A percentile compares a stretch with the other conserved stretches of the same genome.
Conservation (phyloP, 139 green algal species). For the Closterium sp. region DNA sequence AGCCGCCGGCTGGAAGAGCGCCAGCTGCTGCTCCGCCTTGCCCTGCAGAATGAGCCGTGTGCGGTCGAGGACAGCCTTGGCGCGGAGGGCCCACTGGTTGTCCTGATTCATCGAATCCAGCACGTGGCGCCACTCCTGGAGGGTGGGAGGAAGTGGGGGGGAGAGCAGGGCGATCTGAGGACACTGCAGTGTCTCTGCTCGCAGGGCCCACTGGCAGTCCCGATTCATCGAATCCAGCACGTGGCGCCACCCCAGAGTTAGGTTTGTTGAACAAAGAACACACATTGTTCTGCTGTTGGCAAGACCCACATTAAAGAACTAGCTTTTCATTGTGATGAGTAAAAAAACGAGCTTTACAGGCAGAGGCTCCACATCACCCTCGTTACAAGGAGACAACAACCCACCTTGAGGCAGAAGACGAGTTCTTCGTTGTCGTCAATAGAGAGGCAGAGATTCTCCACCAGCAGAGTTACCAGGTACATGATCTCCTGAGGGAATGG, state of each 20-base stretch:
- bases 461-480: slow-evolving; percentile 81
- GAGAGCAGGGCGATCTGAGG: too few relatives aligned
- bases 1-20: slow-evolving; percentile 56
- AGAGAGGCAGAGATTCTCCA: slow-evolving; percentile 94
- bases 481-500: slow-evolving; percentile 58
- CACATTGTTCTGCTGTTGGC: too few relatives aligned
- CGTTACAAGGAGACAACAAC: background rate
- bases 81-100: slow-evolving; percentile 52
- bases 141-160: too few relatives aligned
- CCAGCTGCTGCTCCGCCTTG: slow-evolving; percentile 26
- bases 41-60: slow-evolving; percentile 61
- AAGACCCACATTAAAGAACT: background rate
- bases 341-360: too few relatives aligned
- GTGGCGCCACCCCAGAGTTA: slow-evolving; percentile 18
- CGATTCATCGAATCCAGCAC: slow-evolving; percentile 12
- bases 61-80: slow-evolving; percentile 68
- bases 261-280: too few relatives aligned
- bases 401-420: slow-evolving; percentile 90
- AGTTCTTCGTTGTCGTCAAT: slow-evolving; percentile 92
- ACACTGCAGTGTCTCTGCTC: slow-evolving; percentile 65
- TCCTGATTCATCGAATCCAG: slow-evolving; percentile 27
- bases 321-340: background rate
- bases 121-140: slow-evolving; percentile 31
- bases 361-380: background rate
- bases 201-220: slow-evolving; percentile 50